Conservation (phyloP, 2,329 filamentous ascomycete species). For the Fusarium beomiforme region DNA sequence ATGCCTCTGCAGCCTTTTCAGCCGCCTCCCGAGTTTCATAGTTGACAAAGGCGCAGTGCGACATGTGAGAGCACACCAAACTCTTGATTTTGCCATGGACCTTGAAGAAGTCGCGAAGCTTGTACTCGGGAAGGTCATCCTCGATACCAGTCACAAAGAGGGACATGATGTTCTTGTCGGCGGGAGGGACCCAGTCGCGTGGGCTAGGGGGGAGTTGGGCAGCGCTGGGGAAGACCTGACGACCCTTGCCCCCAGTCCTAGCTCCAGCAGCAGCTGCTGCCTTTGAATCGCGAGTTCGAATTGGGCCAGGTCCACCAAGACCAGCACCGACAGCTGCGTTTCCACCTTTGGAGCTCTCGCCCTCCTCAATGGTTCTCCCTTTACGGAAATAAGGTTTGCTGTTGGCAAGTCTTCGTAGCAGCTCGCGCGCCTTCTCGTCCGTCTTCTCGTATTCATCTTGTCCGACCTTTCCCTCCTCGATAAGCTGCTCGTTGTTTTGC, state of each 20-base stretch:
- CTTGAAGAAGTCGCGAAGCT: slow-evolving; percentile 90
- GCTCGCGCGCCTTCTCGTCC: slow-evolving; percentile 93
- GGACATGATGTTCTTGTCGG: slow-evolving; percentile 87
- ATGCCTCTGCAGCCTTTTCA: slow-evolving; percentile 84
- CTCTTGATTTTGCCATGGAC: slow-evolving; percentile 90
- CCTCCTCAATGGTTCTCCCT: slow-evolving; percentile 74
- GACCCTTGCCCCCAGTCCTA: slow-evolving; percentile 56
- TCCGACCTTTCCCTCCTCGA: slow-evolving; percentile 88
- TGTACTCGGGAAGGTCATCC: slow-evolving; percentile 93
- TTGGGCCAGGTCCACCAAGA: slow-evolving; percentile 74
- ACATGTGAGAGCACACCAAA: slow-evolving; percentile 94
- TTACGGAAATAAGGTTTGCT: slow-evolving; percentile 97
- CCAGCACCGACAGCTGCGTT: slow-evolving; percentile 65
- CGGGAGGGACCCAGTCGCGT: slow-evolving; percentile 86
- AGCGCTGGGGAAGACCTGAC: slow-evolving; percentile 72
- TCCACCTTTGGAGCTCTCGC: slow-evolving; percentile 53
- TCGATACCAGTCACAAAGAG: slow-evolving; percentile 96
- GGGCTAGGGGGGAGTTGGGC: slow-evolving; percentile 82
- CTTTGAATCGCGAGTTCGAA: slow-evolving; percentile 76
- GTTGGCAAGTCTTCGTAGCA: slow-evolving; percentile 83
- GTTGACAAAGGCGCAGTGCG: slow-evolving; percentile 97
- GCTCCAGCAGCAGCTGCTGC: slow-evolving; percentile 63
- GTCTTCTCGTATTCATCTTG: slow-evolving; percentile 95
- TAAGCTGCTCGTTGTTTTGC: slow-evolving; percentile 94
- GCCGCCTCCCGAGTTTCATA: slow-evolving; percentile 86